phyloP scores from a whole-genome alignment of 1,139 yeast species.

The Pichia sp. region DNA sequence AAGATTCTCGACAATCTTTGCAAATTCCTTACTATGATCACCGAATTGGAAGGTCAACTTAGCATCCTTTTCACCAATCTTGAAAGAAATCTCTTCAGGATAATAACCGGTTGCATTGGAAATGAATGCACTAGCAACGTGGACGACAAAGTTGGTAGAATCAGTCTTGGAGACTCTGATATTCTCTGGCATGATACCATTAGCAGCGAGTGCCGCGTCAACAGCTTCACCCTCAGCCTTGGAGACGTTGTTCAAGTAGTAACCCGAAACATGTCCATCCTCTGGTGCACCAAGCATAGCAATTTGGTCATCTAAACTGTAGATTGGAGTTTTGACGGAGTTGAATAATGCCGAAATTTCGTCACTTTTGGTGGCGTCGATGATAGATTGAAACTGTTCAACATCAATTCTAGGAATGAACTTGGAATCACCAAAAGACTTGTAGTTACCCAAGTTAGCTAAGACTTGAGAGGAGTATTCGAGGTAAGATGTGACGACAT shows the following conservation, averaged over 20 bases:
- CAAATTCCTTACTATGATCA: constrained; percentile 64
- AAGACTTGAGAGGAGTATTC: constrained; percentile 79
- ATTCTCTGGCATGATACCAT: constrained; percentile 75
- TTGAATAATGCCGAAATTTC: constrained; percentile 35
- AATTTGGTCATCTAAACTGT: constrained; percentile 39
- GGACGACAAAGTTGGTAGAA: constrained; percentile 41
- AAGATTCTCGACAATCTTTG: constrained; percentile 48
- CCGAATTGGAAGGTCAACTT: constrained; percentile 58
- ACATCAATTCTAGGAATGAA: constrained; percentile 58
- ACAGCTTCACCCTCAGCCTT: constrained; percentile 59
- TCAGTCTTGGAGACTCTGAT: constrained; percentile 56
- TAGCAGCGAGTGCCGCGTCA: constrained; percentile 52
- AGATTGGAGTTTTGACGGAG: constrained; percentile 42
- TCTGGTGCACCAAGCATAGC: constrained; percentile 73
- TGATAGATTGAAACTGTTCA: constrained; percentile 42
- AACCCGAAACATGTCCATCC: constrained; percentile 65
- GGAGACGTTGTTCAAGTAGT: constrained; percentile 51
- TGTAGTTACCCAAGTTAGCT: constrained; percentile 77
- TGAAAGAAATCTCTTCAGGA: constrained; percentile 32
- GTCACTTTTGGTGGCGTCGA: constrained; percentile 35
- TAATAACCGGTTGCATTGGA: constrained; percentile 38
- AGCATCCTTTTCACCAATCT: constrained; percentile 29
- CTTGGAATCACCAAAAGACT: constrained; percentile 84
- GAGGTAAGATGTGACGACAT: constrained; percentile 42
- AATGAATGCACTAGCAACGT: constrained; percentile 52